Percentiles rank a stretch among this genome's conserved stretches.
phyloP scores from a whole-genome alignment of 192 early-diverging fungal genomes.

The Coemansia sp. region DNA sequence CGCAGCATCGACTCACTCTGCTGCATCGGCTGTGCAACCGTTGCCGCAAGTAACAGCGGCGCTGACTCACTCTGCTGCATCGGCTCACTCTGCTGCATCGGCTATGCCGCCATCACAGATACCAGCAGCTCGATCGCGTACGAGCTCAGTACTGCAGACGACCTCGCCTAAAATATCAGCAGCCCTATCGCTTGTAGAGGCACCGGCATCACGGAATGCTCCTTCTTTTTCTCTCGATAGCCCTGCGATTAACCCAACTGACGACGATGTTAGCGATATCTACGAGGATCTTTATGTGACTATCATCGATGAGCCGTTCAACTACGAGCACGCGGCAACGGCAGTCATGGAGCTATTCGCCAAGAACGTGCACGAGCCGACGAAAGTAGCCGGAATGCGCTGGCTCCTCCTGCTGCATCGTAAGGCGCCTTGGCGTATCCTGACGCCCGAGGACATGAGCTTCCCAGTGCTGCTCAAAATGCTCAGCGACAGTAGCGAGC shows the following conservation, averaged over 20 bases:
- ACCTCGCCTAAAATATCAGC: background rate
- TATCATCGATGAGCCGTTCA: conserved; percentile 68
- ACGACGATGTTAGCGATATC: background rate
- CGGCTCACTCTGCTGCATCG: conserved; percentile 16
- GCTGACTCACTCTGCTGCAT: conserved; percentile 5
- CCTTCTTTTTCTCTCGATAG: background rate
- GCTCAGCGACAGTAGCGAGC: conserved; percentile 91
- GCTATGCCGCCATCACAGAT: background rate
- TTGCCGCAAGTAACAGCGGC: conserved; percentile 10
- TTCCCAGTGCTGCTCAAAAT: conserved; percentile 88
- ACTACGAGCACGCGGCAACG: conserved; percentile 80
- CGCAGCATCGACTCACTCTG: conserved; percentile 21
- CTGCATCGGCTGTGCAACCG: conserved; percentile 10
- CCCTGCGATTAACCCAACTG: background rate
- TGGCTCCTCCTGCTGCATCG: conserved; percentile 98
- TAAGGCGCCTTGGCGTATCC: conserved; percentile 83
- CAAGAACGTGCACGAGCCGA: conserved; percentile 89
- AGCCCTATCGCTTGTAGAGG: background rate
- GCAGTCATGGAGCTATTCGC: conserved; percentile 67
- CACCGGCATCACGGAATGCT: no score
- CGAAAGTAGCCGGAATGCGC: conserved; percentile 86
- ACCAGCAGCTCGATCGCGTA: conserved; percentile 20
- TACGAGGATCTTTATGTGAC: background rate
- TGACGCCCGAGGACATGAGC: conserved; percentile 85
- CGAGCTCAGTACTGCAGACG: conserved; percentile 31